Conservation (phyloP, 2,329 filamentous ascomycete species). For the Xylariales sp. region DNA sequence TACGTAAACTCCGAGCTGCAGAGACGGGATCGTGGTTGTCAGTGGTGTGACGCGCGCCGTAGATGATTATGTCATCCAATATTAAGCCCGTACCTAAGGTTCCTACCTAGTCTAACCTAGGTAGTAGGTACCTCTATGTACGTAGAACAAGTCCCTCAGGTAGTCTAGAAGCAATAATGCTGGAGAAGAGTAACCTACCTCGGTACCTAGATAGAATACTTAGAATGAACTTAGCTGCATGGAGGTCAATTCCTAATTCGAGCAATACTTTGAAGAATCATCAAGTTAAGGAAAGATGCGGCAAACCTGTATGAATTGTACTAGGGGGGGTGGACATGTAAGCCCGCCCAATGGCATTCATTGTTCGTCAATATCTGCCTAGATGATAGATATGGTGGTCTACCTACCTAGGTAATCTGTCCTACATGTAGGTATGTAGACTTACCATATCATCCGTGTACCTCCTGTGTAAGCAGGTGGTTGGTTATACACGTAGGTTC, state of each 20-base stretch:
- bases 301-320: neutral
- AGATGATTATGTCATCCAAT: constrained; percentile 21
- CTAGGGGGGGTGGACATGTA: neutral
- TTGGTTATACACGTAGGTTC: neutral
- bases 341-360: neutral
- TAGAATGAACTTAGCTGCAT: too few relatives aligned
- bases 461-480: neutral
- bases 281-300: neutral
- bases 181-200: too few relatives aligned
- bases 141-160: too few relatives aligned
- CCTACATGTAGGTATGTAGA: too few relatives aligned
- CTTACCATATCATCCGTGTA: neutral
- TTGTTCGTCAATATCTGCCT: too few relatives aligned
- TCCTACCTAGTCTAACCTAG: too few relatives aligned
- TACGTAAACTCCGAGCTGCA: constrained; percentile 10
- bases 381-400: too few relatives aligned
- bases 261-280: neutral
- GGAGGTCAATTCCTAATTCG: neutral
- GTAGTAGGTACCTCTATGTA: too few relatives aligned
- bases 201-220: too few relatives aligned
- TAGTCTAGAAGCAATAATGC: too few relatives aligned
- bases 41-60: constrained; percentile 3
- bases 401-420: too few relatives aligned
- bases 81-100: neutral
- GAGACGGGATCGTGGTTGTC: neutral